Percentiles rank a stretch among this genome's conserved stretches.
Evolutionary conservation across 1,284 basidiomycete genomes (phyloP).

Genomic region (Cystobasidium slooffiae): DNA sequence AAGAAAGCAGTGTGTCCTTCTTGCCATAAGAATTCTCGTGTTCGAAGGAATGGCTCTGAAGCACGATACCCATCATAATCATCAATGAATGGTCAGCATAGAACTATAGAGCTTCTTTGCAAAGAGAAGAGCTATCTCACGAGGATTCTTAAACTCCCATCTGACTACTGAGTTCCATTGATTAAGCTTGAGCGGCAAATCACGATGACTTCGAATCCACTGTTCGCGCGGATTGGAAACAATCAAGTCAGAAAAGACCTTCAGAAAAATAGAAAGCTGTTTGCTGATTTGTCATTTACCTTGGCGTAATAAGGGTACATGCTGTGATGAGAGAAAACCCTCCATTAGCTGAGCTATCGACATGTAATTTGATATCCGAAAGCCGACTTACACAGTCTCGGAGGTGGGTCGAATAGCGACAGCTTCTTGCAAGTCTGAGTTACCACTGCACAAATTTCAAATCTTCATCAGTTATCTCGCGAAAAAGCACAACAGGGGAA

Average conservation of each 20-base stretch:
- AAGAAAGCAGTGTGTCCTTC: slow-evolving; percentile 97
- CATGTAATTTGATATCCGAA: too few relatives aligned
- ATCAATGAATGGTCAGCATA: background rate
- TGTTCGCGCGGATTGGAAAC: too few relatives aligned
- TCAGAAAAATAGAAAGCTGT: too few relatives aligned
- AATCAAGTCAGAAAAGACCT: too few relatives aligned
- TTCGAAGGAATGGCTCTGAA: slow-evolving; percentile 93
- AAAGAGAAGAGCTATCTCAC: slow-evolving; percentile 58
- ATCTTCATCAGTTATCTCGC: too few relatives aligned
- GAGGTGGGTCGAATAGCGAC: slow-evolving; percentile 98
- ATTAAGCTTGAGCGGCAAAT: slow-evolving; percentile 95
- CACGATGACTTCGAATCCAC: slow-evolving; percentile 97
- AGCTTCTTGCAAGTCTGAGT: slow-evolving; percentile 91
- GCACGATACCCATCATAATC: background rate
- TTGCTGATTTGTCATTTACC: too few relatives aligned
- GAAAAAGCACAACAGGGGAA: too few relatives aligned
- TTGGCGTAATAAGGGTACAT: slow-evolving; percentile 56
- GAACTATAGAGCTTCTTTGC: background rate
- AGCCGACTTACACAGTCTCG: slow-evolving; percentile 78
- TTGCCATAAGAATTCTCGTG: slow-evolving; percentile 99
- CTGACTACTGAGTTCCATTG: slow-evolving; percentile 99
- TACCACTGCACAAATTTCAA: slow-evolving; percentile 66
- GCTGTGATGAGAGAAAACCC: slow-evolving; percentile 11
- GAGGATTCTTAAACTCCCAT: slow-evolving; percentile 99
- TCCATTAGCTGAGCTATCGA: too few relatives aligned